Evolutionary conservation across 768 basidiomycete genomes (phyloP).

Genomic region (Mycena chlorophos): DNA sequence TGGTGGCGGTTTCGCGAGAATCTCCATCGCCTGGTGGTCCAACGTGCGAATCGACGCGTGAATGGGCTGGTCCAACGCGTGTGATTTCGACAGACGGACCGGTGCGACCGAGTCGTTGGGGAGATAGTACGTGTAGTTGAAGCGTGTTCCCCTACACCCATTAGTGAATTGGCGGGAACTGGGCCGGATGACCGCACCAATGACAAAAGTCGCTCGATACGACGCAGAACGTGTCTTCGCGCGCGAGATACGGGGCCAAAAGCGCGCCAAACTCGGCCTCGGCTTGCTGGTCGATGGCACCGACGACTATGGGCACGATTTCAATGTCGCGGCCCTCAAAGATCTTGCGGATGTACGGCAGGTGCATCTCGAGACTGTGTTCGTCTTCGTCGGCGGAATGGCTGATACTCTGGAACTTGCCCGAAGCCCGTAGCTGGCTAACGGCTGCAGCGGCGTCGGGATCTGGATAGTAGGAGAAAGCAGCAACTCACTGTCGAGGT

Average conservation of each 20-base stretch:
- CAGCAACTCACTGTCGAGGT: constrained; percentile 64
- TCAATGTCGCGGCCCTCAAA: constrained; percentile 83
- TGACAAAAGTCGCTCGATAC: constrained; percentile 98
- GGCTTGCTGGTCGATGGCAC: constrained; percentile 59
- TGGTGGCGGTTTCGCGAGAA: constrained; percentile 61
- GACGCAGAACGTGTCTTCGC: constrained; percentile 82
- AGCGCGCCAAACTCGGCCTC: constrained; percentile 68
- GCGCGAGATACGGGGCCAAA: constrained; percentile 77
- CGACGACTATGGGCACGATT: constrained; percentile 90
- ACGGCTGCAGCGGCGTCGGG: constrained; percentile 51
- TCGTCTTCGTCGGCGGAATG: constrained; percentile 82
- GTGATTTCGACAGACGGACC: constrained; percentile 49
- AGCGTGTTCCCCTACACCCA: constrained; percentile 70
- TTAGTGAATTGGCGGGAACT: neutral
- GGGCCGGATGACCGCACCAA: constrained; percentile 56
- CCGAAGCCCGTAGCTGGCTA: constrained; percentile 59
- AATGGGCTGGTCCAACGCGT: constrained; percentile 60
- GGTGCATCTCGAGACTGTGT: constrained; percentile 97
- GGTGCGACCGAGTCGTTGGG: constrained; percentile 54
- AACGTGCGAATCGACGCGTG: constrained; percentile 79
- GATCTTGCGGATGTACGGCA: constrained; percentile 84
- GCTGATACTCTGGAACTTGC: constrained; percentile 70
- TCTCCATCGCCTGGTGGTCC: constrained; percentile 84
- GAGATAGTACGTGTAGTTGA: constrained; percentile 87
- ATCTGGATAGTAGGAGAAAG: neutral